Evolutionary conservation across 2,329 filamentous ascomycete species (phyloP).

Genomic region (Penicillium sp.): DNA sequence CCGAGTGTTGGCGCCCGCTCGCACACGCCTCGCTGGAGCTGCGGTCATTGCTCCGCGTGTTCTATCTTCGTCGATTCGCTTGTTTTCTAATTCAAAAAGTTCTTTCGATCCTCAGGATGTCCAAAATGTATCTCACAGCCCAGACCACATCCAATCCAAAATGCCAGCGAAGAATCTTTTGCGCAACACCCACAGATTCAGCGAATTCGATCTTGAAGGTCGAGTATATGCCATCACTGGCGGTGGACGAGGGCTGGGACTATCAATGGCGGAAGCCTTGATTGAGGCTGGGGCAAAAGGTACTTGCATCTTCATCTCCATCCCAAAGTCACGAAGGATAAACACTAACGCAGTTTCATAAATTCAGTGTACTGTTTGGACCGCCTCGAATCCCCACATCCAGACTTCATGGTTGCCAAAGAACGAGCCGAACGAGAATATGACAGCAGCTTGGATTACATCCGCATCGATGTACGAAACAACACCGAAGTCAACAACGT

Average conservation of each 20-base stretch:
- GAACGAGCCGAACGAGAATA: slow-evolving; percentile 36
- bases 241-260: slow-evolving; percentile 45
- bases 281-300: slow-evolving; percentile 51
- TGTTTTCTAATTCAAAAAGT: slow-evolving; percentile 24
- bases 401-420: slow-evolving; percentile 44
- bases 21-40: slow-evolving; percentile 12
- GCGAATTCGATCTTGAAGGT: slow-evolving; percentile 45
- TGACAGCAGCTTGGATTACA: slow-evolving; percentile 47
- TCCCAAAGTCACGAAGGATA: not conserved
- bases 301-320: slow-evolving; percentile 12
- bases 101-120: slow-evolving; percentile 16
- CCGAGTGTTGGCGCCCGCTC: slow-evolving; percentile 10
- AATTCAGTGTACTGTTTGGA: slow-evolving; percentile 50
- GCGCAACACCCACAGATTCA: slow-evolving; percentile 35
- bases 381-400: slow-evolving; percentile 43
- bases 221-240: slow-evolving; percentile 46
- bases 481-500: slow-evolving; percentile 35
- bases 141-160: slow-evolving; percentile 35
- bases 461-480: slow-evolving; percentile 49
- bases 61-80: slow-evolving; percentile 9
- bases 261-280: slow-evolving; percentile 48
- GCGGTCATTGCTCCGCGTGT: slow-evolving; percentile 3
- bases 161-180: slow-evolving; percentile 25
- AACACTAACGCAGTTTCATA: not conserved
- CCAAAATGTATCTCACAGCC: slow-evolving; percentile 15